Conservation (phyloP, 345 rosid species). For the Gossypium anomalum region DNA sequence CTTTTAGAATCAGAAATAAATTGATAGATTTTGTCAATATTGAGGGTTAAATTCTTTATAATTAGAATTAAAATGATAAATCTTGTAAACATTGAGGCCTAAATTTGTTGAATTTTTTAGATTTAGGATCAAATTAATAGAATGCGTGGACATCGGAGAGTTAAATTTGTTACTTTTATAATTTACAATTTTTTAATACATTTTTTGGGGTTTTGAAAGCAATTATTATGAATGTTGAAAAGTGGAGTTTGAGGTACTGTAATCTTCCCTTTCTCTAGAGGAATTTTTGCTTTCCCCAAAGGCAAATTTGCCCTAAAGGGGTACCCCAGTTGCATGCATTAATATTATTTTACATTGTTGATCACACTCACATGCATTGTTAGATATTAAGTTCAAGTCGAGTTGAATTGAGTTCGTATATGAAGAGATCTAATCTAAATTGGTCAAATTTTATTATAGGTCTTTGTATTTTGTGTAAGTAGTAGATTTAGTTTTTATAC, state of each 20-base stretch:
- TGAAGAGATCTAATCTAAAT: no score
- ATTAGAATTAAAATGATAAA: no score
- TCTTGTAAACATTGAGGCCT: rapidly evolving
- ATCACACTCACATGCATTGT: background rate
- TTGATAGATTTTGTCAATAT: no score
- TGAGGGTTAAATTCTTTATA: no score
- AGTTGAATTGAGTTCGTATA: background rate
- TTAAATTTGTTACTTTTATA: background rate
- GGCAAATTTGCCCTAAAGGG: background rate
- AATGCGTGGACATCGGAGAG: rapidly evolving
- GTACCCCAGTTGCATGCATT: background rate
- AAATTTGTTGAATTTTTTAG: no score
- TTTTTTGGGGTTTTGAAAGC: background rate
- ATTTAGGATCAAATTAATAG: no score
- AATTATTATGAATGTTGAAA: background rate
- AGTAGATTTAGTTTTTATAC: no score
- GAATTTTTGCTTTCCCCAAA: background rate
- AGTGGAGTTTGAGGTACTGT: background rate
- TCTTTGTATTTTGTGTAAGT: no score
- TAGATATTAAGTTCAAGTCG: background rate
- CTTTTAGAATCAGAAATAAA: no score
- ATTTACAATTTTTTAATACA: background rate
- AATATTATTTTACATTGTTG: background rate
- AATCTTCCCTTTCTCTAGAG: background rate
- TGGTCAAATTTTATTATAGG: no score